These are phyloP conservation scores for Penicillium alfredii DNA, from an alignment of 495 filamentous ascomycete species.

Conservation along the genomic window DNA sequence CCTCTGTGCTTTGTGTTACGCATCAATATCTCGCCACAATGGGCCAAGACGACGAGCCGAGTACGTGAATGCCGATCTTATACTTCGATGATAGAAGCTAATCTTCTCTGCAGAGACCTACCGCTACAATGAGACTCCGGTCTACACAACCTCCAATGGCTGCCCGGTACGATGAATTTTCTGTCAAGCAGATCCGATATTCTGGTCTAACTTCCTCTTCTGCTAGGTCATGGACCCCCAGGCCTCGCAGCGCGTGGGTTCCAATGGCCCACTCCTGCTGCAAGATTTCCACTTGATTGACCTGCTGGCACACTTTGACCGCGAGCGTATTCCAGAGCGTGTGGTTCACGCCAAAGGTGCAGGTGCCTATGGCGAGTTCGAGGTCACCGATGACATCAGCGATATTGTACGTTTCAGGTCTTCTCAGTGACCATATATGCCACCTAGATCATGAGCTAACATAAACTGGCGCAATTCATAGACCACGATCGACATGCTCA, in stretches of 20 bases:
- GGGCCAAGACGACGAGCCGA: constrained; percentile 34
- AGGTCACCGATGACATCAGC: constrained; percentile 59
- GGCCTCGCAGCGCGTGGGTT: constrained; percentile 53
- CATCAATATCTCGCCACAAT: constrained; percentile 17
- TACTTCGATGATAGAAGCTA: too few species aligned
- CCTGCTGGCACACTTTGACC: constrained; percentile 63
- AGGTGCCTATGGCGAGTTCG: constrained; percentile 72
- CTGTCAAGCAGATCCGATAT: too few species aligned
- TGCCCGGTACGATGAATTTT: constrained; percentile 17
- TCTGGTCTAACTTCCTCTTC: too few species aligned
- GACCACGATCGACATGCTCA: constrained; percentile 51
- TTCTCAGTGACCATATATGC: too few species aligned
- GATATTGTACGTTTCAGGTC: constrained; percentile 32
- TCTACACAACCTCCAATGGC: constrained; percentile 45
- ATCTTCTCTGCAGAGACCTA: constrained; percentile 38
- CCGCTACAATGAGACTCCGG: constrained; percentile 48
- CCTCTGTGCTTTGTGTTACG: too few species aligned
- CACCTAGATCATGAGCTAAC: neutral
- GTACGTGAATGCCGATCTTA: too few species aligned
- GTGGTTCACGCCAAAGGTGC: constrained; percentile 80
- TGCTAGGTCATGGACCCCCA: constrained; percentile 53
- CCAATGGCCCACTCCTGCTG: constrained; percentile 56
- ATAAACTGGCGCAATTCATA: constrained; percentile 8
- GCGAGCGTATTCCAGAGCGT: constrained; percentile 62
- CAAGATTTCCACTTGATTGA: constrained; percentile 61